Conservation (phyloP, 1,139 yeast genomes). For the Torulaspora pretoriensis region DNA sequence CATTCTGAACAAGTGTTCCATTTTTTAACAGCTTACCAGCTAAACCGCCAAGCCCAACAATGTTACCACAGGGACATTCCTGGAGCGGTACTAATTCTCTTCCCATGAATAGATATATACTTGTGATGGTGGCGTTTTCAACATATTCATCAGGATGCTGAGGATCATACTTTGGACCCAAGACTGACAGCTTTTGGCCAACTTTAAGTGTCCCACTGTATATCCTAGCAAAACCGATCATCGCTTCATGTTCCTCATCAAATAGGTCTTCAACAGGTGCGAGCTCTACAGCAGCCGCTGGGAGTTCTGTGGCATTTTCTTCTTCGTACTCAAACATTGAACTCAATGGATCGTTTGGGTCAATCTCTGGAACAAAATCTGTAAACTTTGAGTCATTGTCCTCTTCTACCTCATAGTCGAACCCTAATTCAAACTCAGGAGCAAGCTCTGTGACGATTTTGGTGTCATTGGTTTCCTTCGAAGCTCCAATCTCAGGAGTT, state of each 20-base stretch:
- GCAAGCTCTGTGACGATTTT: constrained; percentile 28
- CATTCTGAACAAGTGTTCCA: constrained; percentile 64
- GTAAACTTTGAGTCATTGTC: constrained; percentile 17
- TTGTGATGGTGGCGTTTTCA: constrained; percentile 52
- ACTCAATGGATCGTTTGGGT: constrained; percentile 36
- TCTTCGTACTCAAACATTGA: constrained; percentile 37
- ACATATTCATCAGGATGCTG: constrained; percentile 57
- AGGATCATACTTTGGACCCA: constrained; percentile 89
- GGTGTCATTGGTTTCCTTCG: constrained; percentile 12
- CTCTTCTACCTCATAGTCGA: constrained; percentile 20
- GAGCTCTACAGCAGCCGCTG: constrained; percentile 27
- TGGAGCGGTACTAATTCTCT: constrained; percentile 74
- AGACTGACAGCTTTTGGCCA: constrained; percentile 69
- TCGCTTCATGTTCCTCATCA: constrained; percentile 52
- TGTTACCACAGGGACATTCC: constrained; percentile 89
- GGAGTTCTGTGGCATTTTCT: constrained; percentile 36
- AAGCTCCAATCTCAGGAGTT: constrained; percentile 31
- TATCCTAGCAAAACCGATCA: constrained; percentile 84
- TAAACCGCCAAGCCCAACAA: constrained; percentile 90
- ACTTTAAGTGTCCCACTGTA: constrained; percentile 76
- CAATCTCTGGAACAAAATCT: constrained; percentile 30
- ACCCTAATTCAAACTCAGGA: constrained; percentile 26
- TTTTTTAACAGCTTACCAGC: constrained; percentile 78
- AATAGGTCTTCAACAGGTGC: constrained; percentile 46
- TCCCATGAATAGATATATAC: constrained; percentile 85